Base-by-base conservation (phyloP, 2,329 filamentous ascomycete species). In the Trichophyton schoenleinii region DNA sequence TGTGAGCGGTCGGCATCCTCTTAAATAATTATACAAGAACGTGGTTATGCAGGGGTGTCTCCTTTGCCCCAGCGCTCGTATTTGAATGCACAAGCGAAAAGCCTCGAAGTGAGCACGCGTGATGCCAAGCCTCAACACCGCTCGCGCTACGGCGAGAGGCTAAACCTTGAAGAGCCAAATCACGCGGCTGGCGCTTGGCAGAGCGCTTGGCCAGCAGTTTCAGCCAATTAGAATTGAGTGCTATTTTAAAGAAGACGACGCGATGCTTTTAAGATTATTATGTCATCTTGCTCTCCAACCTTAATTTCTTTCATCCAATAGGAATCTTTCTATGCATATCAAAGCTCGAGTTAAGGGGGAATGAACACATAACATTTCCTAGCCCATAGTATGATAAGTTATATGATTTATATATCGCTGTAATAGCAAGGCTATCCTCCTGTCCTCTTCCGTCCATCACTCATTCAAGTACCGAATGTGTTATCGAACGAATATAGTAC, bases 151-250 rank as follows among this genome's bases (percentile, higher is more conserved):
- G 2, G 11, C 13, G 3, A 18, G n/a, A 55, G 7, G 15, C 52
- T 55, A 55, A 55, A 22, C 52, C 52, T 18, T 18, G 8, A 55
- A 36, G 20, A 9, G 52, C 11, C 13, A 36, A 8, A 25, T 28
- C 13, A 55, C 52, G 52, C 52, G 52, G 52, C 52, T 55, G 22
- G 52, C 52, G 52, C 52, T 55, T 55, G 52, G 52, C 31, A 7
- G 15, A 7, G 31, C 28, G 52, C 52, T 55, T 55, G 52, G 52
- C 52, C 6, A 36, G 15, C 4, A 8, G 0, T 7, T 3, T 11
- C 0, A 36, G 13, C 52, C 52, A 55, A 55, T 55, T 3, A 36
- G 1, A 25, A 18, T 1, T 2, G 7, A 3, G 15, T 2, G 13
- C 2, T 18, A 11, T 55, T 22, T 15, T 8, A 18, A 31, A n/a